Percentiles rank a stretch among this genome's conserved stretches.
These are phyloP conservation scores for Coemansia sp. DNA, from an alignment of 192 early-diverging fungal species.

Conservation along the genomic window DNA sequence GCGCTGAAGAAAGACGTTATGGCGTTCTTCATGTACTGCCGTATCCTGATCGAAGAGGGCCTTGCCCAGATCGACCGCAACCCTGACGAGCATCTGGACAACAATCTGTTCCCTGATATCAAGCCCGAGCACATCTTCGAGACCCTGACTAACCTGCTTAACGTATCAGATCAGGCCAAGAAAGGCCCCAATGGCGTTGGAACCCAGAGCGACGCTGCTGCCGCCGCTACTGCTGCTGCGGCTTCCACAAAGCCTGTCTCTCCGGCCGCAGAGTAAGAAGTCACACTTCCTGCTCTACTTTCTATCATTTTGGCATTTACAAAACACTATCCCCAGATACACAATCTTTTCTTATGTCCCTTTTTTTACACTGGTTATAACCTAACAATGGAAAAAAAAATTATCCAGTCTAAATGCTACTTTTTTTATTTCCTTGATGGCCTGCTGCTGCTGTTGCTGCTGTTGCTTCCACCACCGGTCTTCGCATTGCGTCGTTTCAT, in stretches of 20 bases:
- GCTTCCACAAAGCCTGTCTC: neutral
- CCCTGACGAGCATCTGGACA: slow-evolving; percentile 34
- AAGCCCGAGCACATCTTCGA: slow-evolving; percentile 22
- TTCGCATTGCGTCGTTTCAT: slow-evolving; percentile 2
- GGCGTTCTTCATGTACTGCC: slow-evolving; percentile 38
- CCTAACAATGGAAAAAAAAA: too few species aligned
- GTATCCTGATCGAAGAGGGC: slow-evolving; percentile 47
- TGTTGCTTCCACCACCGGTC: slow-evolving; percentile 2
- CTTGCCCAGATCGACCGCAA: slow-evolving; percentile 40
- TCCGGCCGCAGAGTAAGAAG: neutral
- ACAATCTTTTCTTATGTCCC: too few species aligned
- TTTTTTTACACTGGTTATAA: neutral
- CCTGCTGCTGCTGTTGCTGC: neutral
- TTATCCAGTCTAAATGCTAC: neutral
- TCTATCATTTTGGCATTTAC: neutral
- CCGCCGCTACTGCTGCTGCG: neutral
- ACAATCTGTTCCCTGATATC: slow-evolving; percentile 36
- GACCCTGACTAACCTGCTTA: slow-evolving; percentile 30
- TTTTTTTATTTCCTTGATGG: slow-evolving; percentile 1
- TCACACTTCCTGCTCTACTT: neutral
- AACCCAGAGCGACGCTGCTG: neutral
- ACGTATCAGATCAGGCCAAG: slow-evolving; percentile 6
- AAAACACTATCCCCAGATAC: neutral
- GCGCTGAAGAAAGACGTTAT: slow-evolving; percentile 27
- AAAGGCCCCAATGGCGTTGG: neutral